A percentile compares a stretch with the other conserved stretches of the same genome.
phyloP scores from a whole-genome alignment of 352 stramenopile genomes.

The Globisporangium abappressorium region DNA sequence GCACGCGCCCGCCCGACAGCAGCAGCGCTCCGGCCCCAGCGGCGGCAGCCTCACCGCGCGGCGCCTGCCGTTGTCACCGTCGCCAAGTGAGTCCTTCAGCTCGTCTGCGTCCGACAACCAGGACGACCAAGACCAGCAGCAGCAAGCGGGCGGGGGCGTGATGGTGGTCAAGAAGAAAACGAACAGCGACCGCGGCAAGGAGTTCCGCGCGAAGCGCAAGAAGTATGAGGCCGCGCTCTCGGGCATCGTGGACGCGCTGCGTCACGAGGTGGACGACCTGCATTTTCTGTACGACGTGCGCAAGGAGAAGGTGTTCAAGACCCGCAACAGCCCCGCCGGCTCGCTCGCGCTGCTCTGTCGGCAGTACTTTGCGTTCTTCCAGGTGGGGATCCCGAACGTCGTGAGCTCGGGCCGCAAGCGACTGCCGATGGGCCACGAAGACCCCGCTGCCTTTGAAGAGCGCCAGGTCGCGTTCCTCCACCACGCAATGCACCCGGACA shows the following conservation, averaged over 20 bases:
- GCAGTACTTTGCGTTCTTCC: conserved; percentile 55
- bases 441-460: conserved; percentile 15
- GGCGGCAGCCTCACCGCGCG: background rate
- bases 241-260: conserved; percentile 34
- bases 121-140: background rate
- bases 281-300: conserved; percentile 37
- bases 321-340: conserved; percentile 29
- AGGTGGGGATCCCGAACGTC: conserved; percentile 31
- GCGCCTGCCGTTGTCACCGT: background rate
- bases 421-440: conserved; percentile 10
- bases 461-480: conserved; percentile 36
- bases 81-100: background rate
- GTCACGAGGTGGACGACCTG: conserved; percentile 46
- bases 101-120: background rate
- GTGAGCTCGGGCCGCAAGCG: conserved; percentile 32
- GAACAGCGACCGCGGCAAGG: conserved; percentile 66
- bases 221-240: conserved; percentile 41
- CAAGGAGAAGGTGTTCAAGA: conserved; percentile 33
- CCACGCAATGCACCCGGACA: conserved; percentile 34
- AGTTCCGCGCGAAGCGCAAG: conserved; percentile 54
- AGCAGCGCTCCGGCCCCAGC: background rate
- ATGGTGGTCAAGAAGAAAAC: conserved; percentile 26
- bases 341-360: conserved; percentile 40
- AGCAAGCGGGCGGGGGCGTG: background rate
- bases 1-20: background rate